Evolutionary conservation across 345 rosid species (phyloP), one percentile per base, ranked within the genome.

Genomic region (Conringia planisiliqua): DNA sequence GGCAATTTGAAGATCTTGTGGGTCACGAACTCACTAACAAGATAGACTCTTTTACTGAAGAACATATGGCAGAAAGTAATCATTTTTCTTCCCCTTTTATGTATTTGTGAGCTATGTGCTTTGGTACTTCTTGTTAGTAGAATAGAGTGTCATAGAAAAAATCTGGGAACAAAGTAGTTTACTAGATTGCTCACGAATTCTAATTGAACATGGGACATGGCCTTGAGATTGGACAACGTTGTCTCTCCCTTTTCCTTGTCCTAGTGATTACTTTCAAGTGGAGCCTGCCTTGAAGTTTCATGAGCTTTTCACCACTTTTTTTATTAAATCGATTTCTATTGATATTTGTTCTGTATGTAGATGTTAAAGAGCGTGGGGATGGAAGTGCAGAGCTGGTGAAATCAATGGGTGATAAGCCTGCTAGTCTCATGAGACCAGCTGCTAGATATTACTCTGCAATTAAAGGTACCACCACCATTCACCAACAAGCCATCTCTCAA

Each of bases 381-480:
- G 79, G 51, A 54, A 76, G 72, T 65, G 47, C 44, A 12, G 96
- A 87, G 83, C 47, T 90, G 79, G 82, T 82, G 13, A 85, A 83
- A 77, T 76, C 93, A 35, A 52, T 43, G 27, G 72, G 84, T 69
- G 89, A 88, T 76, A 95, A 84, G 76, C 88, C 88, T 78, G 63
- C 78, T 51, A 89, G 85, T 88, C 90, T 84, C 70, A 74, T 89
- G 75, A 90, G 97, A 83, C 96, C 96, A 46, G 79, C 90, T 52
- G 86, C 87, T 65, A 88, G 92, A 75, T 80, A 79, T 69, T 71
- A 74, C 84, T 78, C 87, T 3, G 82, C 78, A 30, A 43, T 82
- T 33, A 91, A 83, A 90, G 97, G 98, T 94, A 78, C 5, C 43
- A 51, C 18, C 52, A 14, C 36, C 14, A 10, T 20, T 72, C 54